Percentiles rank a stretch among this genome's conserved stretches.
Evolutionary conservation across 2,329 filamentous ascomycete species (phyloP).

Genomic region (Nakataea oryzae): DNA sequence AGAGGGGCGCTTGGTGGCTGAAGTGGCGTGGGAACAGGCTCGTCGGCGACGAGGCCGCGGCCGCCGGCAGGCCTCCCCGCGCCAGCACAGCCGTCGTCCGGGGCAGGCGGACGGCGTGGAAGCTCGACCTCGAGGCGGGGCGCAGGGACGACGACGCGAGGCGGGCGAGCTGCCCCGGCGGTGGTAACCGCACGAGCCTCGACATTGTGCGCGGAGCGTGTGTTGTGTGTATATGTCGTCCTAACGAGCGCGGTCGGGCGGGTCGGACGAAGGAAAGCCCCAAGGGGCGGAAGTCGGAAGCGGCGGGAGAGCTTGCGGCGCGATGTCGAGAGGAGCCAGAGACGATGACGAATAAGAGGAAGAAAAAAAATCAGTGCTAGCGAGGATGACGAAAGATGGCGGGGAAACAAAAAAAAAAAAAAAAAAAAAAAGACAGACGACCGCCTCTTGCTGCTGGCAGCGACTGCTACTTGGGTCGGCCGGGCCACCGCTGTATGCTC

Average conservation of each 20-base stretch:
- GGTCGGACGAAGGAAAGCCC: conserved; percentile 5
- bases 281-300: conserved; percentile 3
- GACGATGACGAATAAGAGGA: neutral
- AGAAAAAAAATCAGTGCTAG: neutral
- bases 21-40: conserved; percentile 1
- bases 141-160: conserved; percentile 14
- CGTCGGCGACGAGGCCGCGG: conserved; percentile 5
- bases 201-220: conserved; percentile 14
- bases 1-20: conserved; percentile 4
- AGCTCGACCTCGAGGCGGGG: conserved; percentile 12
- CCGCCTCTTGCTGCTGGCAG: neutral
- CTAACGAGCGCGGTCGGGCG: neutral
- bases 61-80: neutral
- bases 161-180: conserved; percentile 16
- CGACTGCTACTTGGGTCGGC: neutral
- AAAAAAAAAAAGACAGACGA: neutral
- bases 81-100: conserved; percentile 6
- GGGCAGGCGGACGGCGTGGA: conserved; percentile 8
- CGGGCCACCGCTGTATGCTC: neutral
- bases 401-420: neutral
- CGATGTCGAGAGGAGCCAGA: neutral
- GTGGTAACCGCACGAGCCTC: conserved; percentile 12
- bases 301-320: neutral
- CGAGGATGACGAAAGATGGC: too few species aligned
- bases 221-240: neutral